Conservation (phyloP, 2,329 filamentous ascomycete species). For the Daldinia sp. region DNA sequence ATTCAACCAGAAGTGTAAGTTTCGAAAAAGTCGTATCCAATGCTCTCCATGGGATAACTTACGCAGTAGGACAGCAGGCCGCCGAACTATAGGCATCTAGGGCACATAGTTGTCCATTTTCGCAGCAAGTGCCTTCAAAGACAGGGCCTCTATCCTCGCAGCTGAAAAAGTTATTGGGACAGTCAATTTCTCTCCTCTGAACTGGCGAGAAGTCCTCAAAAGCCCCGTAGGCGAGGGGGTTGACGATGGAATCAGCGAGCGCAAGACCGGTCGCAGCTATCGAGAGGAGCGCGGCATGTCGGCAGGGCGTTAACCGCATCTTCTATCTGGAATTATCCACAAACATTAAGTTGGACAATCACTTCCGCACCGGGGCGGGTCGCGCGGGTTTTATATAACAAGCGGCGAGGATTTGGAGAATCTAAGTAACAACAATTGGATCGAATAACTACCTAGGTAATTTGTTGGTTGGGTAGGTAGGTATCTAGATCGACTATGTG, state of each 20-base stretch:
- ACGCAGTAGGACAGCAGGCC: constrained; percentile 68
- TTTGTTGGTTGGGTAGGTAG: constrained; percentile 10
- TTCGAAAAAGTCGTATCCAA: constrained; percentile 1
- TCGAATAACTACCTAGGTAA: background rate
- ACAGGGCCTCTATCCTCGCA: constrained; percentile 61
- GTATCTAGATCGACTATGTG: constrained; percentile 34
- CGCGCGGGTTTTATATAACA: constrained; percentile 11
- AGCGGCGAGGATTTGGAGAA: constrained; percentile 1
- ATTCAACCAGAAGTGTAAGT: constrained; percentile 22
- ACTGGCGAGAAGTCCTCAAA: constrained; percentile 45
- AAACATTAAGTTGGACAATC: constrained; percentile 37
- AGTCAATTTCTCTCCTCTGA: constrained; percentile 52
- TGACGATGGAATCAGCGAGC: constrained; percentile 43
- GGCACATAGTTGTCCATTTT: constrained; percentile 63
- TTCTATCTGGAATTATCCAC: constrained; percentile 20
- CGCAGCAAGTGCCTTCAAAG: constrained; percentile 65
- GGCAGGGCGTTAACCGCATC: constrained; percentile 44
- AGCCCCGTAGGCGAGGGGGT: constrained; percentile 45
- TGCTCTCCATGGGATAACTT: constrained; percentile 45
- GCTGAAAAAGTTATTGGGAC: constrained; percentile 63
- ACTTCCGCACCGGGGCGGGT: constrained; percentile 28
- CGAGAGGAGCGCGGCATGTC: constrained; percentile 35
- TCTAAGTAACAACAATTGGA: constrained; percentile 17
- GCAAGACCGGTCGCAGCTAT: constrained; percentile 38
- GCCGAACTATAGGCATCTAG: constrained; percentile 62